These are phyloP conservation scores for Bipolaris victoriae DNA, from an alignment of 2,329 filamentous ascomycete species.

Conservation along the genomic window DNA sequence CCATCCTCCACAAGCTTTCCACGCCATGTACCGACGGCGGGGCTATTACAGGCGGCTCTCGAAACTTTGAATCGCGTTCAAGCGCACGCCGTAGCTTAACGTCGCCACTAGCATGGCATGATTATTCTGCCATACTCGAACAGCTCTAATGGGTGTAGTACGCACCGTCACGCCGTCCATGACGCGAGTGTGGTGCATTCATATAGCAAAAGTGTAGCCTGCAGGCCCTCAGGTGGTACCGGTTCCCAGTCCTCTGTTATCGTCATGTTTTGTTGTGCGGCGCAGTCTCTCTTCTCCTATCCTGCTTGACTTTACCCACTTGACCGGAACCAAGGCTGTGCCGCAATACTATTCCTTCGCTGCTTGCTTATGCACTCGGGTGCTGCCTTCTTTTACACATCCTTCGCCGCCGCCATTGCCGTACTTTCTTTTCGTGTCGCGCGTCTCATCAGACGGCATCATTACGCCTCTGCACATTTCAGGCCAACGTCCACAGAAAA, in stretches of 20 bases:
- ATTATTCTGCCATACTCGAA: conserved; percentile 9
- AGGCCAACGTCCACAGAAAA: conserved; percentile 3
- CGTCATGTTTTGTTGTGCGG: conserved; percentile 27
- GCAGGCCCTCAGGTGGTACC: conserved; percentile 41
- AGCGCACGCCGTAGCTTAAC: conserved; percentile 22
- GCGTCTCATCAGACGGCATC: conserved; percentile 10
- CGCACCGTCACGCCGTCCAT: conserved; percentile 31
- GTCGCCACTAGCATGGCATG: conserved; percentile 23
- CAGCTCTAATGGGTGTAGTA: conserved; percentile 14
- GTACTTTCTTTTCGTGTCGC: conserved; percentile 13
- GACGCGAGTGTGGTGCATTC: conserved; percentile 35
- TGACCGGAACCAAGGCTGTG: conserved; percentile 25
- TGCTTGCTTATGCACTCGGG: conserved; percentile 12
- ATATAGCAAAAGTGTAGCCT: conserved; percentile 42
- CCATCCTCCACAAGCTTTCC: conserved; percentile 19
- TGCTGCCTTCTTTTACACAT: conserved; percentile 20
- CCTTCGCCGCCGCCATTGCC: conserved; percentile 16
- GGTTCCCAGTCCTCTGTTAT: conserved; percentile 32
- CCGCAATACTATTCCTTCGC: conserved; percentile 16
- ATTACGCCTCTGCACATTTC: conserved; percentile 7
- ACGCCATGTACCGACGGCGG: conserved; percentile 26
- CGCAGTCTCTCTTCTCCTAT: conserved; percentile 27
- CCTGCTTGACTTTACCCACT: conserved; percentile 24
- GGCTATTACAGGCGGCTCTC: conserved; percentile 21
- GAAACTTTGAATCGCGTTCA: conserved; percentile 26